Evolutionary conservation across 305 asterid species (phyloP), one percentile per base, ranked within the genome.

Genomic region (Andrographis paniculata): DNA sequence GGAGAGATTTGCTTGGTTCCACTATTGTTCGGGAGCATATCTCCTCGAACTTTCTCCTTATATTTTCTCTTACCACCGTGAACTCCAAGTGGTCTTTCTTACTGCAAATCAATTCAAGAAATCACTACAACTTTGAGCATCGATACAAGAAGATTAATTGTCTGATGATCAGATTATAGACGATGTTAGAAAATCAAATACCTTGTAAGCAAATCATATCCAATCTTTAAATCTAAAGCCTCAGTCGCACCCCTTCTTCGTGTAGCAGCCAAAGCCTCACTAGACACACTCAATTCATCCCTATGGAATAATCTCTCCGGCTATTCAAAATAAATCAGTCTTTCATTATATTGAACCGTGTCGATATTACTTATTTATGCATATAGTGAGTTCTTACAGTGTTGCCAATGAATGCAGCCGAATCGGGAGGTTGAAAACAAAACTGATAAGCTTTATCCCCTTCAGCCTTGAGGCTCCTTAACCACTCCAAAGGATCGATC

Each of bases 191-290:
- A 16, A 35, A 0, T 35, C 4, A 5, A 35, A 11, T 12, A 35
- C 97, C 97, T 88, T 67, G 95, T 71, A 33, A 88, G 93, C 59
- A 88, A 80, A 68, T 88, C 94, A 20, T 74, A 79, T 33, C 88
- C 94, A 49, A 84, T 77, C 64, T 84, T 74, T 43, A 82, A 63
- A 73, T 88, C 97, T 11, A 80, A 74, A 63, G 82, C 53, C 61
- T 64, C 83, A 17, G 93, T 66, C 71, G 51, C 76, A 36, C 97
- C 95, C 70, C 97, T 77, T 43, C 87, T 87, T 43, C 95, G 76
- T 27, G 97, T 88, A 63, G 72, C 97, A 59, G 97, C 97, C 70
- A 88, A 76, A 58, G 97, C 97, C 58, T 88, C 97, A 48, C 97
- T 88, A 53, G 59, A 73, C 50, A 88, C 63, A 15, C 59, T 79